Evolutionary conservation across 2,329 filamentous ascomycete genomes (phyloP).

Genomic region (Aspergillus spinulosporus): DNA sequence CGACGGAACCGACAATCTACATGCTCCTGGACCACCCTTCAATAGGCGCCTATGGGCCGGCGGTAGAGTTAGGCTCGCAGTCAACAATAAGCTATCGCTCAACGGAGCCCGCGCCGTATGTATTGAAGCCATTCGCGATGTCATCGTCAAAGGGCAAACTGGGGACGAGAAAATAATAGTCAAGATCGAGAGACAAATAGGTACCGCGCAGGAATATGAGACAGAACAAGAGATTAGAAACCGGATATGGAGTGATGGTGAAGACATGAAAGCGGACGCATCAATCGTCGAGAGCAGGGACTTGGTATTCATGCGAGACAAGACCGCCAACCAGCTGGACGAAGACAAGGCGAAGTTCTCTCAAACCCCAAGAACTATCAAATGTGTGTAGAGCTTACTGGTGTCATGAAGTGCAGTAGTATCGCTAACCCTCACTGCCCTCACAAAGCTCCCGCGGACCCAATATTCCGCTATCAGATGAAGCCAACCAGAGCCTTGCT

Average conservation of each 20-base stretch:
- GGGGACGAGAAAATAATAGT: conserved; percentile 62
- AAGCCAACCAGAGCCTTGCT: conserved; percentile 70
- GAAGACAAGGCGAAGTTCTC: conserved; percentile 28
- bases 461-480: conserved; percentile 60
- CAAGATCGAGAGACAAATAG: conserved; percentile 57
- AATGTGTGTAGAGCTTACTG: conserved; percentile 34
- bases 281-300: conserved; percentile 60
- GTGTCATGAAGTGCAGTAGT: conserved; percentile 9
- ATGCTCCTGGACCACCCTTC: conserved; percentile 72
- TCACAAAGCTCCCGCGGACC: conserved; percentile 47
- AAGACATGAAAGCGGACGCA: conserved; percentile 44
- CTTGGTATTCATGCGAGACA: conserved; percentile 63
- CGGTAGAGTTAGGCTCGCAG: conserved; percentile 63
- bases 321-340: conserved; percentile 40
- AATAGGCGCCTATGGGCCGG: conserved; percentile 85
- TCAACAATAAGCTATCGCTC: conserved; percentile 29
- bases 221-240: conserved; percentile 35
- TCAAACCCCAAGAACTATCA: conserved; percentile 32
- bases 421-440: conserved; percentile 21
- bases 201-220: conserved; percentile 40
- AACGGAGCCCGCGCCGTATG: conserved; percentile 45
- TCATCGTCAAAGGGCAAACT: conserved; percentile 51
- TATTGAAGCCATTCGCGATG: conserved; percentile 50
- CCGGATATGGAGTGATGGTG: conserved; percentile 48
- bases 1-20: conserved; percentile 82